Evolutionary conservation across 441 rosid species (phyloP), one percentile per base, ranked within the genome.

Genomic region (Eruca vesicaria): DNA sequence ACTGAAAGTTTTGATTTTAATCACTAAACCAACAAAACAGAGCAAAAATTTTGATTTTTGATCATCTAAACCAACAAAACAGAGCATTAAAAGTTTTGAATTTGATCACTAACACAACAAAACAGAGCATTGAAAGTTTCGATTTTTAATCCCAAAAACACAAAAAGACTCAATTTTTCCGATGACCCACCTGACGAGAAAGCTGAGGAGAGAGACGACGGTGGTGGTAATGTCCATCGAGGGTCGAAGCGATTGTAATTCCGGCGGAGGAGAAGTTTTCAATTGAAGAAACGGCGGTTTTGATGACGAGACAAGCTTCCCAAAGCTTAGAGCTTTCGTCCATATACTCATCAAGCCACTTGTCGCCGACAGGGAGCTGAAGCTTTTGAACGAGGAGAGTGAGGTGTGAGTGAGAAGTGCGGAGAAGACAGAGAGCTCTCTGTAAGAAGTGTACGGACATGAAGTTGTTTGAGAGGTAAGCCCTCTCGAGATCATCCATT

Each of bases 291-390:
- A 91, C 80, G 26, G 91, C 96, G 15, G 89, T 89, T 83, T 95
- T 95, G 70, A 95, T 77, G 55, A 91, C 89, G 78, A 80, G 92
- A 50, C 95, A 95, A 14, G 97, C 98, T 35, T 94, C 98, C 99
- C 99, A 94, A 9, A 94, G 91, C 79, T 86, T 90, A 5, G 98
- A 89, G 64, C 93, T 94, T 70, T 94, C 98, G 68, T 94, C 98
- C 99, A 94, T 94, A 80, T 23, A 23, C 26, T 23, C 26, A 23
- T 23, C 26, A 3, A 23, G 26, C 26, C 26, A 23, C 3, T 23
- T 92, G 18, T 90, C 99, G 0, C 99, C 99, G 23, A 87, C 89
- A 19, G 99, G 98, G 15, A 95, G 85, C 50, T 86, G 97, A 70
- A 95, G 98, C 69, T 90, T 89, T 29, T 93, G 98, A 74, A 91